A percentile compares a stretch with the other conserved stretches of the same genome.
Evolutionary conservation across 2,329 filamentous ascomycete genomes (phyloP).

Genomic region (Cladosporium colombiae): DNA sequence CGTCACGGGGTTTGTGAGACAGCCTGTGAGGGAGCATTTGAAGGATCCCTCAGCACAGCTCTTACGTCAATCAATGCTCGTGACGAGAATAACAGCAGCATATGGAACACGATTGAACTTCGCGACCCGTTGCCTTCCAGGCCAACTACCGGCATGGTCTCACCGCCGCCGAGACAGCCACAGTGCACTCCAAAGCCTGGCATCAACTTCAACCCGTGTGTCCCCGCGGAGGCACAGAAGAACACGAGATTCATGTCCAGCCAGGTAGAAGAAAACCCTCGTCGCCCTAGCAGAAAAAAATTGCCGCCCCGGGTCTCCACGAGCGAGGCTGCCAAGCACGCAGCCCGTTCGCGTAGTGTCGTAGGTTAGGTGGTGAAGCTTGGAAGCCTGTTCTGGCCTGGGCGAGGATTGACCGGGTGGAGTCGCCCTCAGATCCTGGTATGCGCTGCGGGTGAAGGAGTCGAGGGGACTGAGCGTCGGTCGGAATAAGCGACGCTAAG

Average conservation of each 20-base stretch:
- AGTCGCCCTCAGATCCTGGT: background rate
- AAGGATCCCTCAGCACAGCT: background rate
- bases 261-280: background rate
- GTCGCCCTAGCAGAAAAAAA: background rate
- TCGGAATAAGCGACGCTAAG: conserved; percentile 18
- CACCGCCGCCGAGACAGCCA: conserved; percentile 15
- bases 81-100: conserved; percentile 4
- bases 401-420: conserved; percentile 15
- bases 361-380: conserved; percentile 7
- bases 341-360: conserved; percentile 4
- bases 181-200: conserved; percentile 7
- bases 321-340: conserved; percentile 8
- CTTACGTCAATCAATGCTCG: conserved; percentile 1
- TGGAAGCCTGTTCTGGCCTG: conserved; percentile 7
- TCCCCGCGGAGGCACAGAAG: background rate
- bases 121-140: conserved; percentile 5
- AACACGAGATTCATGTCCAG: background rate
- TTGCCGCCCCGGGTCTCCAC: background rate
- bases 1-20: background rate
- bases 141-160: background rate
- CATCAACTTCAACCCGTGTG: conserved; percentile 1
- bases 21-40: background rate
- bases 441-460: conserved; percentile 1
- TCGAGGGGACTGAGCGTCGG: background rate
- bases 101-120: background rate